Conservation (phyloP, 148 eudicot species). For the Fagopyrum esculentum region DNA sequence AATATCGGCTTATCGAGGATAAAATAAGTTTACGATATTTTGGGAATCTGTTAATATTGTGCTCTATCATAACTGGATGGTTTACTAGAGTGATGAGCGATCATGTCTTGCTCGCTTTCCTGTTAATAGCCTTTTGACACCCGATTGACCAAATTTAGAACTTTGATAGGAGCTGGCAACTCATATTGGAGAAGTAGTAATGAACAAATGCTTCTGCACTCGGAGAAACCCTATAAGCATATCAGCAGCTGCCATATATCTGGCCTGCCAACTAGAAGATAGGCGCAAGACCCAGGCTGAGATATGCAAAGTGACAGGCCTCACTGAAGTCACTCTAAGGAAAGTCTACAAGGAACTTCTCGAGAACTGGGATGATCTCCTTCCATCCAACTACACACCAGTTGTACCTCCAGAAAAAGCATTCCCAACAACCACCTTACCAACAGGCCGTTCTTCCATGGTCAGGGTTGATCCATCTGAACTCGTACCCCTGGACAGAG, state of each 20-base stretch:
- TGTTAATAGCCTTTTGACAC: background rate
- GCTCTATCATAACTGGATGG: background rate
- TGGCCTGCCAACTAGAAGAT: constrained; percentile 93
- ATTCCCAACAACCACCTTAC: constrained; percentile 74
- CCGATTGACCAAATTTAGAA: background rate
- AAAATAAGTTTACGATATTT: background rate
- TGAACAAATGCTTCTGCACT: constrained; percentile 98
- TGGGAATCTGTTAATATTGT: background rate
- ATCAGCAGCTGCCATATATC: constrained; percentile 95
- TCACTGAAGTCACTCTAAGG: constrained; percentile 88
- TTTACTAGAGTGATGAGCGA: background rate
- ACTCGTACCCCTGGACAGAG: constrained; percentile 32
- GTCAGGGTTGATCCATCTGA: constrained; percentile 42
- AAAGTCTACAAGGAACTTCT: constrained; percentile 94
- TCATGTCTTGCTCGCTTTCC: background rate
- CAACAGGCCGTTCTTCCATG: constrained; percentile 61
- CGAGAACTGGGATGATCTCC: constrained; percentile 98
- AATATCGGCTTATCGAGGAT: background rate
- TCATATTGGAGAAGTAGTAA: constrained; percentile 96
- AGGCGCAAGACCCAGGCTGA: constrained; percentile 98
- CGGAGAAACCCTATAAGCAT: constrained; percentile 96
- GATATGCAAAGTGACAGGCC: constrained; percentile 95
- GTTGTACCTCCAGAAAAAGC: constrained; percentile 98
- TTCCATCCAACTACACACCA: constrained; percentile 86
- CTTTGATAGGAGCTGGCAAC: constrained; percentile 83